Evolutionary conservation across 1,284 basidiomycete species (phyloP).

Genomic region (Apiotrichum gracile): DNA sequence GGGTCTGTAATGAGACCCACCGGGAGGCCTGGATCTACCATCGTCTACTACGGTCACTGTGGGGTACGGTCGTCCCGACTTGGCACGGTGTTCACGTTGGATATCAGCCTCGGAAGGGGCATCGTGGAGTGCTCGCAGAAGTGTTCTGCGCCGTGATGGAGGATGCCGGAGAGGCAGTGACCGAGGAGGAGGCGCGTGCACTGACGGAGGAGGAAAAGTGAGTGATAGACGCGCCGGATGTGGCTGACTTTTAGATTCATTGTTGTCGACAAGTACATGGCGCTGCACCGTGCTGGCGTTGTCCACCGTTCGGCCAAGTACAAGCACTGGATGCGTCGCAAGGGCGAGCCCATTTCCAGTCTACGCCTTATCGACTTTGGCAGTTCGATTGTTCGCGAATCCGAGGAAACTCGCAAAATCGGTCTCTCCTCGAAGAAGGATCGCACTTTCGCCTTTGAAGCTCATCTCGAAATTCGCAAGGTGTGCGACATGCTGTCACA

Average conservation of each 20-base stretch:
- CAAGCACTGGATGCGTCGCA: conserved; percentile 4
- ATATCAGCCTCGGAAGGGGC: no score
- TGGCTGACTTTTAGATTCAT: neutral
- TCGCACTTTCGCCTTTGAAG: no score
- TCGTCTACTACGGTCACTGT: no score
- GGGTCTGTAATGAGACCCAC: no score
- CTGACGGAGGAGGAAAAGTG: neutral
- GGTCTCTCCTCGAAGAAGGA: no score
- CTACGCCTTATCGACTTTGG: conserved; percentile 7
- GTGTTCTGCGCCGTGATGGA: no score
- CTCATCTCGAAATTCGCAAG: neutral
- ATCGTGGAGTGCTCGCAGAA: no score
- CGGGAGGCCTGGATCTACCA: neutral
- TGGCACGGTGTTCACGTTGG: no score
- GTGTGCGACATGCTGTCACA: neutral
- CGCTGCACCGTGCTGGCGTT: conserved; percentile 1
- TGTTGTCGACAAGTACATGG: conserved; percentile 1
- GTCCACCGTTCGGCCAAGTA: neutral
- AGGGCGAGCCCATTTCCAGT: neutral
- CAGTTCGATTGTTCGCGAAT: neutral
- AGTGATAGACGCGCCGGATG: neutral
- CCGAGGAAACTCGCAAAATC: no score
- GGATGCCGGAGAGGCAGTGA: neutral
- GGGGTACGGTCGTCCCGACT: no score
- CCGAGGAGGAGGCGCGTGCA: neutral